Evolutionary conservation across 2,329 filamentous ascomycete species (phyloP).

Genomic region (Fusarium sp.): DNA sequence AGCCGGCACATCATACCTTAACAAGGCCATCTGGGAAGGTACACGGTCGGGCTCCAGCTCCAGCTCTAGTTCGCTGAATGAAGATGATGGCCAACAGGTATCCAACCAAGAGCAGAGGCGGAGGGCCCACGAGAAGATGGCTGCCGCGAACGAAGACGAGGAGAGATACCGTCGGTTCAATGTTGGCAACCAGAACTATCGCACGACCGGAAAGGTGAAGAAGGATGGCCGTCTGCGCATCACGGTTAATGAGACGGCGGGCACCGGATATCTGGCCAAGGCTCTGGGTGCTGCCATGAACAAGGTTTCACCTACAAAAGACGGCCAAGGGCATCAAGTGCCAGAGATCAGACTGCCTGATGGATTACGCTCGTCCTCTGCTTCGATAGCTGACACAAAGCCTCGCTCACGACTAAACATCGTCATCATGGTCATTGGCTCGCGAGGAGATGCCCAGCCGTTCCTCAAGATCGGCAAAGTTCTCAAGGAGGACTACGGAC

Average conservation of each 20-base stretch:
- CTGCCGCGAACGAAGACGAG: slow-evolving; percentile 36
- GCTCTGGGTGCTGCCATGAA: slow-evolving; percentile 74
- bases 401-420: slow-evolving; percentile 74
- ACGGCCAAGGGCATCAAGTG: slow-evolving; percentile 1
- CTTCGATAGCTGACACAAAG: slow-evolving; percentile 46
- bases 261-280: slow-evolving; percentile 79
- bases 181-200: slow-evolving; percentile 73
- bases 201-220: slow-evolving; percentile 73
- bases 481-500: slow-evolving; percentile 76
- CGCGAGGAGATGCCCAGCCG: slow-evolving; percentile 82
- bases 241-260: slow-evolving; percentile 76
- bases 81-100: slow-evolving; percentile 3
- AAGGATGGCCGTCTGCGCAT: slow-evolving; percentile 78
- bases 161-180: slow-evolving; percentile 56
- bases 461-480: slow-evolving; percentile 81
- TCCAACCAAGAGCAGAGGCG: background rate
- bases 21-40: slow-evolving; percentile 36
- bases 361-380: slow-evolving; percentile 43
- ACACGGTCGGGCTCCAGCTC: slow-evolving; percentile 3
- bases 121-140: slow-evolving; percentile 5
- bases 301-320: slow-evolving; percentile 37
- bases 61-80: slow-evolving; percentile 28
- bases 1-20: slow-evolving; percentile 37
- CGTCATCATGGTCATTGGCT: slow-evolving; percentile 86
- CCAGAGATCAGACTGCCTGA: slow-evolving; percentile 26